Conservation (phyloP, 2,329 filamentous ascomycete genomes). For the Elsinoe ampelina region DNA sequence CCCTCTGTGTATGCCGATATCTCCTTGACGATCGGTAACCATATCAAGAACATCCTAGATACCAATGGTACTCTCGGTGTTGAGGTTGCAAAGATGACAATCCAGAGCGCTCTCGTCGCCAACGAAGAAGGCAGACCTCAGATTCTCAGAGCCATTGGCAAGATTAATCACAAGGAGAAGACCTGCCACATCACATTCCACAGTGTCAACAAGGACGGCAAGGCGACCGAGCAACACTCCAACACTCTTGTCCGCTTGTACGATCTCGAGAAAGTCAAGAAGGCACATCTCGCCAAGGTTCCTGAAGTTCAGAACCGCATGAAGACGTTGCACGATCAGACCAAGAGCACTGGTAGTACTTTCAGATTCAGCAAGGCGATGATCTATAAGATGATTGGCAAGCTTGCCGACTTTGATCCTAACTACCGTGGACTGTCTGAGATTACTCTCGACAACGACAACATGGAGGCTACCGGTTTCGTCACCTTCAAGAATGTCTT, state of each 20-base stretch:
- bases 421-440: conserved; percentile 30
- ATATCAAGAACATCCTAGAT: conserved; percentile 18
- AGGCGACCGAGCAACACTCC: conserved; percentile 20
- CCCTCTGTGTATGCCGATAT: conserved; percentile 31
- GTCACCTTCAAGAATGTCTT: conserved; percentile 16
- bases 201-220: conserved; percentile 23
- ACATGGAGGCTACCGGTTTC: conserved; percentile 28
- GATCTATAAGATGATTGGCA: conserved; percentile 30
- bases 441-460: conserved; percentile 28
- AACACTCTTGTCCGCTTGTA: conserved; percentile 14
- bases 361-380: conserved; percentile 24
- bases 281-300: conserved; percentile 17
- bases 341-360: conserved; percentile 19
- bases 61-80: conserved; percentile 20
- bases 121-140: conserved; percentile 16
- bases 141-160: conserved; percentile 11
- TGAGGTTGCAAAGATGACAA: conserved; percentile 33
- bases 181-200: conserved; percentile 14
- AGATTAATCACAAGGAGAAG: conserved; percentile 12
- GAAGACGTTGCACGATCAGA: conserved; percentile 21
- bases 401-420: conserved; percentile 26
- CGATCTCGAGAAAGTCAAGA: conserved; percentile 24
- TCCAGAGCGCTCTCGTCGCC: conserved; percentile 23
- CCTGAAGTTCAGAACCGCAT: conserved; percentile 28
- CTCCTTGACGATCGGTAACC: conserved; percentile 25